Conservation (phyloP, 768 basidiomycete genomes). For the Dendrothele bispora region DNA sequence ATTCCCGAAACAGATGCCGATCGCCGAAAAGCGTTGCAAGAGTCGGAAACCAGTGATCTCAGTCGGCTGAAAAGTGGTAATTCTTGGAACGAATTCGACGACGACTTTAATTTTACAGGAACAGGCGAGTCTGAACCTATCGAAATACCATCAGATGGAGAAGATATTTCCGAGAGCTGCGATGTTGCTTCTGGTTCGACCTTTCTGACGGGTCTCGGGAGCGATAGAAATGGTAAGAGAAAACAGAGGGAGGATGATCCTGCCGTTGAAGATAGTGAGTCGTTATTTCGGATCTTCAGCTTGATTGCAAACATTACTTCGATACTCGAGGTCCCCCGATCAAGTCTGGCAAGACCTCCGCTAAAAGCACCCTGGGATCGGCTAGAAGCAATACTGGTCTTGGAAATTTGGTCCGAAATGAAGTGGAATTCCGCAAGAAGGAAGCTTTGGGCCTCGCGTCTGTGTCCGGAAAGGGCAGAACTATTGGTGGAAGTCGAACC, state of each 20-base stretch:
- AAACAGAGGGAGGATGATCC: neutral
- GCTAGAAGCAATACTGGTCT: constrained; percentile 18
- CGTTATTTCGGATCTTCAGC: neutral
- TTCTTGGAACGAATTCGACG: constrained; percentile 44
- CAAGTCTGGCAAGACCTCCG: neutral
- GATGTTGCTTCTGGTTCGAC: constrained; percentile 36
- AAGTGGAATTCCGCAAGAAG: constrained; percentile 44
- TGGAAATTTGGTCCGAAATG: constrained; percentile 39
- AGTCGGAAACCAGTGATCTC: constrained; percentile 43
- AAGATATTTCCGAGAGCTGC: constrained; percentile 15
- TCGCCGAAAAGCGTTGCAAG: constrained; percentile 52
- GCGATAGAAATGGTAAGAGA: neutral
- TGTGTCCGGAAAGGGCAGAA: constrained; percentile 24
- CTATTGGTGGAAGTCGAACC: constrained; percentile 16
- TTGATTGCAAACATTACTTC: neutral
- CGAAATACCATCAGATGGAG: constrained; percentile 18
- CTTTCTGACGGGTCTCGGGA: constrained; percentile 16
- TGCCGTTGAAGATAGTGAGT: neutral
- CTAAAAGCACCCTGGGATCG: neutral
- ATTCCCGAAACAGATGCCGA: constrained; percentile 43
- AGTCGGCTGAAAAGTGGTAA: constrained; percentile 36
- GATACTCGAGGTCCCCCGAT: neutral
- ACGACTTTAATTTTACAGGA: constrained; percentile 49
- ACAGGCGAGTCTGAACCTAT: constrained; percentile 1
- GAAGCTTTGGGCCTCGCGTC: constrained; percentile 43